Percentiles rank a stretch among this genome's conserved stretches.
Evolutionary conservation across 2,329 filamentous ascomycete species (phyloP).

Genomic region (Colletotrichum sp.): DNA sequence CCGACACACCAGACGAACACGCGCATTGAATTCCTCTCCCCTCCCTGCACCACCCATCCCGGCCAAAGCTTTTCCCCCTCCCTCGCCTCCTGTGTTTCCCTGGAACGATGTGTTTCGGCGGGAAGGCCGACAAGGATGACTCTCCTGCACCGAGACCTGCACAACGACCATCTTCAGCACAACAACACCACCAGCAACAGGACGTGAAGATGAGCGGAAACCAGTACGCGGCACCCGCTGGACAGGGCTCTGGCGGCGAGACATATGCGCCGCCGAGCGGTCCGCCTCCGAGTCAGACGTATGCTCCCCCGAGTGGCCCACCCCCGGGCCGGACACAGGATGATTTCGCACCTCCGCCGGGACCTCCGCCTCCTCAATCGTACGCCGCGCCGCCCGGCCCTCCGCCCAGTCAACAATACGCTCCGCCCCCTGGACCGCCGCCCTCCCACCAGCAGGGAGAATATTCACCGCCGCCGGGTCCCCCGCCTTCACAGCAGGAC

Average conservation of each 20-base stretch:
- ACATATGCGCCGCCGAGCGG: background rate
- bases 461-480: slow-evolving; percentile 33
- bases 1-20: slow-evolving; percentile 9
- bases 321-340: background rate
- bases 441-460: slow-evolving; percentile 25
- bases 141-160: slow-evolving; percentile 46
- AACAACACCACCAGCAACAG: slow-evolving; percentile 6
- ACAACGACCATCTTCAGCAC: slow-evolving; percentile 23
- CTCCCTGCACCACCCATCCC: background rate
- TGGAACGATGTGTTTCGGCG: slow-evolving; percentile 55
- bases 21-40: background rate
- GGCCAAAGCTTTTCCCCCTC: background rate
- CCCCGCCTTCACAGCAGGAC: slow-evolving; percentile 29
- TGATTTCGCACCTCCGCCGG: slow-evolving; percentile 30
- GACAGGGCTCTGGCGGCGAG: background rate
- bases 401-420: slow-evolving; percentile 32
- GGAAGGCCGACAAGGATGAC: slow-evolving; percentile 43
- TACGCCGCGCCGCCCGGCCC: slow-evolving; percentile 30
- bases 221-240: slow-evolving; percentile 29
- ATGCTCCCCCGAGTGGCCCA: slow-evolving; percentile 1
- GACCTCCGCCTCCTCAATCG: slow-evolving; percentile 24
- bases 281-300: background rate
- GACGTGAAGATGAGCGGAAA: slow-evolving; percentile 29
- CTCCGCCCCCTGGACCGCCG: slow-evolving; percentile 40
- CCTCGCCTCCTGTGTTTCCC: background rate